Percentiles rank a stretch among this genome's conserved stretches.
These are phyloP conservation scores for Auxenochlorella protothecoides DNA, from an alignment of 139 green algal genomes.

Conservation along the genomic window DNA sequence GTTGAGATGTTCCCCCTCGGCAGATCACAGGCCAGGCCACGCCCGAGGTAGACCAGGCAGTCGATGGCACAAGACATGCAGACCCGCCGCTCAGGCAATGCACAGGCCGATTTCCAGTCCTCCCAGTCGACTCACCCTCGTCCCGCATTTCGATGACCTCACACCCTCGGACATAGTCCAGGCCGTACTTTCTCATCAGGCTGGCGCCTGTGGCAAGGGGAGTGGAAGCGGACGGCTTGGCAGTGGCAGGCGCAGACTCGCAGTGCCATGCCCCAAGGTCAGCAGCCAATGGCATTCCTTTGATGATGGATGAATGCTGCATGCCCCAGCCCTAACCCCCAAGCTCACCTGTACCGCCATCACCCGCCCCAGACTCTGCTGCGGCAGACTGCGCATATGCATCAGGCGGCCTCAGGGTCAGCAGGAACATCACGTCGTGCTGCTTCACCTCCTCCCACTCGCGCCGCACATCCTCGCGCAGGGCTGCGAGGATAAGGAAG, in stretches of 20 bases:
- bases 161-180: slow-evolving; percentile 70
- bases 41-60: background rate
- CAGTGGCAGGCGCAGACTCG: background rate
- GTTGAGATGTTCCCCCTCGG: no score
- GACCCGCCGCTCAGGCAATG: background rate
- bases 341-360: no score
- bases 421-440: slow-evolving; percentile 94
- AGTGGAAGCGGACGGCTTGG: background rate
- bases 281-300: no score
- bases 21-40: no score
- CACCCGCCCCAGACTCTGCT: no score
- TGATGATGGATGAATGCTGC: no score
- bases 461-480: slow-evolving; percentile 44
- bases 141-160: slow-evolving; percentile 73
- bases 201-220: no score
- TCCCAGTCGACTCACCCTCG: slow-evolving; percentile 10
- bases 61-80: background rate
- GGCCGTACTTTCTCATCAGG: slow-evolving; percentile 47
- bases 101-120: no score
- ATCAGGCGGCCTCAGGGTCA: slow-evolving; percentile 42
- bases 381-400: background rate
- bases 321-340: no score
- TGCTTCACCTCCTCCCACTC: slow-evolving; percentile 91
- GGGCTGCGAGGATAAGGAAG: slow-evolving; percentile 17
- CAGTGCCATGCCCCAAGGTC: no score